Base-by-base conservation (phyloP, 768 basidiomycete species). In the Mycena haematopus region DNA sequence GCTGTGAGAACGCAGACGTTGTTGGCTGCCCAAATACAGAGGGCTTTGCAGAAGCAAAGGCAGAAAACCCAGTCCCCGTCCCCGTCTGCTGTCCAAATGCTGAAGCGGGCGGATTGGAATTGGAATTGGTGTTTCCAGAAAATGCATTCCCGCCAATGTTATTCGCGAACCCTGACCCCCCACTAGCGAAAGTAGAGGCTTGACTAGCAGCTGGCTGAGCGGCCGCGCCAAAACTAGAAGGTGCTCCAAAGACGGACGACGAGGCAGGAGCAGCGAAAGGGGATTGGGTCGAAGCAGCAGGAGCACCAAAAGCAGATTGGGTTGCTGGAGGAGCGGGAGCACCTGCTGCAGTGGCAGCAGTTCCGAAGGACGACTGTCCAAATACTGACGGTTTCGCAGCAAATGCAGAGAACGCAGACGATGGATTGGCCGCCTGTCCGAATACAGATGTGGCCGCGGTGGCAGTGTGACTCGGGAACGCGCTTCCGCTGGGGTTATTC, bases 21-120 rank as follows among this genome's bases (percentile, higher is more conserved):
- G 71, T 57, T 24, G 75, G 71, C 47, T 75, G 72, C 0, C 78
- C 81, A 50, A 82, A 82, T 1, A 74, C 79, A 11, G 81, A 76
- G 2, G 75, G 68, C 8, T 73, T 54, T 25, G 71, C 60, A 9
- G 72, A 57, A n/a, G 73, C 60, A 35, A 68, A 68, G 33, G 72
- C 63, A 52, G 78, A 77, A n/a, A 79, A 80, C 6, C 70, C 73
- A 40, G 76, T 72, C 0, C 69, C 44, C 29, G 73, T 65, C 14
- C 69, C 42, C 25, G 73, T 52, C 33, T 21, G 38, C 59, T 71
- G 60, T 14, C 31, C 69, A 56, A 77, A 74, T 17, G 75, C 70
- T 3, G 77, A 69, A 6, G 62, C 65, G 6, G 73, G 63, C 60
- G 79, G 72, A n/a, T n/a, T n/a, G n/a, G n/a, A n/a, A 14, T 68